These are phyloP conservation scores for Aspergillus saccharolyticus DNA, from an alignment of 495 filamentous ascomycete genomes.

Conservation along the genomic window DNA sequence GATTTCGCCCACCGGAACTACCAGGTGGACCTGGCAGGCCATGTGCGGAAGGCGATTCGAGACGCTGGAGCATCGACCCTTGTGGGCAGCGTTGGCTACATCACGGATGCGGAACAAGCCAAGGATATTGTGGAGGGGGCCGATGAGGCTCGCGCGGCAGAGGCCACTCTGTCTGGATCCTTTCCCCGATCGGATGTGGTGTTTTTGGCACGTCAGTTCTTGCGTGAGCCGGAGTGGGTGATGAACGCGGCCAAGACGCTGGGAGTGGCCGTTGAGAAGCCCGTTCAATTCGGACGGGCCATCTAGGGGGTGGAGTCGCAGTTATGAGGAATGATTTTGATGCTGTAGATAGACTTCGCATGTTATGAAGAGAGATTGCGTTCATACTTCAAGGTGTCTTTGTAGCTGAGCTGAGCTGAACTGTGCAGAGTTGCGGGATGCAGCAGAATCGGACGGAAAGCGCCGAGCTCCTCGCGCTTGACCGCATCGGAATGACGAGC, in stretches of 20 bases:
- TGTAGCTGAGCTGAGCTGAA: too few relatives aligned
- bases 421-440: neutral
- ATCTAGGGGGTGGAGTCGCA: neutral
- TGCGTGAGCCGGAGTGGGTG: conserved; percentile 66
- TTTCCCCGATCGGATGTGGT: conserved; percentile 56
- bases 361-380: neutral
- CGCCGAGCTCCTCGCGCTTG: neutral
- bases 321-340: neutral
- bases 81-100: conserved; percentile 70
- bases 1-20: conserved; percentile 45
- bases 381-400: too few relatives aligned
- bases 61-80: conserved; percentile 50
- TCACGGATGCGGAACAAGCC: conserved; percentile 60
- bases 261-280: conserved; percentile 51
- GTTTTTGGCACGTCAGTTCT: conserved; percentile 58
- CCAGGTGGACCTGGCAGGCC: conserved; percentile 59
- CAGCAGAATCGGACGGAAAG: neutral
- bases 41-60: conserved; percentile 52
- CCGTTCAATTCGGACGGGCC: conserved; percentile 46
- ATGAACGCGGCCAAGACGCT: conserved; percentile 54
- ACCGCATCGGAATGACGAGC: neutral
- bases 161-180: conserved; percentile 25
- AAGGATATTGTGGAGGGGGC: conserved; percentile 50
- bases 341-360: neutral
- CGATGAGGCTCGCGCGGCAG: conserved; percentile 41